These are phyloP conservation scores for Rutstroemia sp. DNA, from an alignment of 2,329 filamentous ascomycete genomes.

Conservation along the genomic window DNA sequence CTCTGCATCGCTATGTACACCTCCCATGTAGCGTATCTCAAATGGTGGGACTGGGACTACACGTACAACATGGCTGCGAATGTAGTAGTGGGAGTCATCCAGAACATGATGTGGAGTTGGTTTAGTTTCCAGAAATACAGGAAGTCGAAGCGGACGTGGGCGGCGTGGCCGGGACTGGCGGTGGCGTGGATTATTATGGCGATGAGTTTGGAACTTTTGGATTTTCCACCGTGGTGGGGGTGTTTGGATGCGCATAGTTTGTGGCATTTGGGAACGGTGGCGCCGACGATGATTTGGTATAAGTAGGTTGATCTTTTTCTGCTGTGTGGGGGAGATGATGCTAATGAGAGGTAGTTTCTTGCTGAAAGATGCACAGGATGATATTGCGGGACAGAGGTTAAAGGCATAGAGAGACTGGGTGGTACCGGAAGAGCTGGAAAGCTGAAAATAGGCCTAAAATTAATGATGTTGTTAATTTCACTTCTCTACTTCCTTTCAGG, in stretches of 20 bases:
- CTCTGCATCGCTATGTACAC: slow-evolving; percentile 65
- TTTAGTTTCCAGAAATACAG: slow-evolving; percentile 73
- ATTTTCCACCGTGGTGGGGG: slow-evolving; percentile 80
- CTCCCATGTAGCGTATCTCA: slow-evolving; percentile 75
- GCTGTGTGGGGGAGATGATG: slow-evolving; percentile 4
- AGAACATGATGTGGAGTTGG: slow-evolving; percentile 78
- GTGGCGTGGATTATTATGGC: slow-evolving; percentile 87
- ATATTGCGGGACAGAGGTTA: slow-evolving; percentile 63
- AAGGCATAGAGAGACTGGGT: slow-evolving; percentile 47
- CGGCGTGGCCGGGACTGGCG: slow-evolving; percentile 81
- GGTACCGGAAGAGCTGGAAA: no score
- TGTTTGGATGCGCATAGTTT: slow-evolving; percentile 88
- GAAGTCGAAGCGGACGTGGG: slow-evolving; percentile 67
- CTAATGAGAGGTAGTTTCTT: slow-evolving; percentile 56
- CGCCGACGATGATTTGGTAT: slow-evolving; percentile 85
- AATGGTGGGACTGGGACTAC: slow-evolving; percentile 86
- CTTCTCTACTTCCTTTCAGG: no score
- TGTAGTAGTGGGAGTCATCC: slow-evolving; percentile 69
- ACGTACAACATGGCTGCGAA: slow-evolving; percentile 98
- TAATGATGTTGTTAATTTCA: no score
- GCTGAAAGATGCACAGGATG: slow-evolving; percentile 76
- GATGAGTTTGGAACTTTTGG: slow-evolving; percentile 93
- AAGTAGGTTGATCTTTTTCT: slow-evolving; percentile 55
- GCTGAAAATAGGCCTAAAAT: no score
- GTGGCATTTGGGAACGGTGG: slow-evolving; percentile 92